Conservation (phyloP, 1,139 yeast genomes). For the Saccharomycopsis phalli region DNA sequence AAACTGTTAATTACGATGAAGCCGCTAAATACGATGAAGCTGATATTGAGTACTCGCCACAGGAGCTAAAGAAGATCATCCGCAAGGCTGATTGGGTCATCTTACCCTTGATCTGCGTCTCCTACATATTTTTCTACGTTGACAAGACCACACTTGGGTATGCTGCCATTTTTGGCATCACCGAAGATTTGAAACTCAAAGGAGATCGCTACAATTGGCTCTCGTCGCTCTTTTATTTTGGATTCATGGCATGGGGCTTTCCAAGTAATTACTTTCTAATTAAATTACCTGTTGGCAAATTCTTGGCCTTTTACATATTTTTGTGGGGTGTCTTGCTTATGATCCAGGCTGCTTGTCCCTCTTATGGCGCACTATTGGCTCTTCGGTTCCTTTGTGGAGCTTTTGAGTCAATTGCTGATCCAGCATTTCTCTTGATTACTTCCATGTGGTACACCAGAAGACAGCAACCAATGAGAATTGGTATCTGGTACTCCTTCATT, state of each 20-base stretch:
- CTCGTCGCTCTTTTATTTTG: constrained; percentile 42
- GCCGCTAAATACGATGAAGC: background rate
- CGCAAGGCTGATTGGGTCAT: constrained; percentile 35
- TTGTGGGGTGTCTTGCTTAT: constrained; percentile 40
- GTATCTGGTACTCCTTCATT: constrained; percentile 42
- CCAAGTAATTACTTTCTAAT: constrained; percentile 32
- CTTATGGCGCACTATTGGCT: constrained; percentile 33
- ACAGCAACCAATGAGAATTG: constrained; percentile 41
- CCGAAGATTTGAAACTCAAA: constrained; percentile 38
- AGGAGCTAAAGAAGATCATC: constrained; percentile 29
- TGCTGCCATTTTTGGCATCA: constrained; percentile 51
- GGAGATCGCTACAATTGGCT: constrained; percentile 44
- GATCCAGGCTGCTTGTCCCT: constrained; percentile 32
- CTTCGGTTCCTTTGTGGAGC: constrained; percentile 40
- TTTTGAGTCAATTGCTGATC: constrained; percentile 41
- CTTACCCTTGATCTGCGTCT: constrained; percentile 27
- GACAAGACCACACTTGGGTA: constrained; percentile 52
- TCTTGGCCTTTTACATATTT: constrained; percentile 31
- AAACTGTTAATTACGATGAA: too few species aligned
- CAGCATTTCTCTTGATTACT: constrained; percentile 45
- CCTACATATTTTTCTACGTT: constrained; percentile 29
- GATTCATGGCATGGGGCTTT: constrained; percentile 38
- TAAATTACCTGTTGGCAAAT: constrained; percentile 37
- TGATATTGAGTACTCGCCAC: constrained; percentile 19
- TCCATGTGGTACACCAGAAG: constrained; percentile 45